A percentile compares a stretch with the other conserved stretches of the same genome.
phyloP scores from a whole-genome alignment of 2,329 filamentous ascomycete genomes.

The Cercospora nicotianae region DNA sequence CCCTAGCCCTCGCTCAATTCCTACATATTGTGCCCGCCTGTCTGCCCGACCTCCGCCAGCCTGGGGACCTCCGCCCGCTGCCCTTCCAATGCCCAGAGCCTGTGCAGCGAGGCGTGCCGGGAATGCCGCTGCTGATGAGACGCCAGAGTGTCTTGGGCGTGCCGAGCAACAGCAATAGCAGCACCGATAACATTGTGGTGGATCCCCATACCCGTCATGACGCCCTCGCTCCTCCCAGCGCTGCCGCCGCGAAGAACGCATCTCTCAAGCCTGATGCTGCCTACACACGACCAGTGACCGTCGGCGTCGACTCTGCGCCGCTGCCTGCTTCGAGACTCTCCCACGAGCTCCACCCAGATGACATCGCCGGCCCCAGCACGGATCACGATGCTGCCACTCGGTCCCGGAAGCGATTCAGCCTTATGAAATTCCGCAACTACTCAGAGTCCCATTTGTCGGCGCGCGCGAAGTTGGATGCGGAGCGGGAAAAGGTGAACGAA shows the following conservation, averaged over 20 bases:
- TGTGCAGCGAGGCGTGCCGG: constrained; percentile 28
- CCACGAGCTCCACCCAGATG: constrained; percentile 31
- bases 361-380: constrained; percentile 27
- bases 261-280: constrained; percentile 20
- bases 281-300: constrained; percentile 20
- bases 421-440: constrained; percentile 81
- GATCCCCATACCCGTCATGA: not conserved
- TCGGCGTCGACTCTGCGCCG: constrained; percentile 17
- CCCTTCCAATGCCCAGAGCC: constrained; percentile 23
- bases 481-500: constrained; percentile 44
- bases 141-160: constrained; percentile 48
- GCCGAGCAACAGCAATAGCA: constrained; percentile 16
- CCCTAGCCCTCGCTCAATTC: not conserved
- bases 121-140: constrained; percentile 41
- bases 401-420: constrained; percentile 56
- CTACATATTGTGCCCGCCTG: not conserved
- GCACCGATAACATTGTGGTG: not conserved
- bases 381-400: constrained; percentile 21
- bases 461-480: constrained; percentile 67
- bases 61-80: not conserved
- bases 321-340: constrained; percentile 27
- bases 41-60: not conserved
- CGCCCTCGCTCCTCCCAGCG: constrained; percentile 8
- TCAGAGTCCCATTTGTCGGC: constrained; percentile 86
- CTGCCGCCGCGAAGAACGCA: constrained; percentile 17